Evolutionary conservation across 2,329 filamentous ascomycete species (phyloP).

Genomic region (Talaromyces sp.): DNA sequence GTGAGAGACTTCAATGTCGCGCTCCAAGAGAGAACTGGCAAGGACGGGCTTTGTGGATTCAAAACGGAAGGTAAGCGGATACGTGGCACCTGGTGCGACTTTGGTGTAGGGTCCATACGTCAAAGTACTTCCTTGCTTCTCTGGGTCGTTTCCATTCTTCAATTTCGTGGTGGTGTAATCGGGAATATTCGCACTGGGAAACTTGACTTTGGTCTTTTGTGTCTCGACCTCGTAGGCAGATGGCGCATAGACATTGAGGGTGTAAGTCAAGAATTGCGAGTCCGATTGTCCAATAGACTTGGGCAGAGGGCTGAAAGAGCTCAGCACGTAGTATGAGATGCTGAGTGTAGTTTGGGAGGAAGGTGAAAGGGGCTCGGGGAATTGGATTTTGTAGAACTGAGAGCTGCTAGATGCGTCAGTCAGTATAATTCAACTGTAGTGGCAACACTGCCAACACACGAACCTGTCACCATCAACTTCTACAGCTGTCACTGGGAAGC

Average conservation of each 20-base stretch:
- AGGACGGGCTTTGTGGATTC: conserved; percentile 92
- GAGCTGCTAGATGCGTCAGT: conserved; percentile 51
- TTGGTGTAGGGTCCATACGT: conserved; percentile 86
- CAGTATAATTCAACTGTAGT: background rate
- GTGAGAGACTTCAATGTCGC: conserved; percentile 92
- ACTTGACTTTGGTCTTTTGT: conserved; percentile 97
- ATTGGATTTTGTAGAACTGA: conserved; percentile 80
- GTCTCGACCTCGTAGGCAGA: conserved; percentile 83
- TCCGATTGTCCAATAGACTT: conserved; percentile 78
- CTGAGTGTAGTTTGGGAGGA: conserved; percentile 78
- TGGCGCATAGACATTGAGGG: conserved; percentile 78
- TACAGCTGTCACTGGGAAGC: conserved; percentile 67
- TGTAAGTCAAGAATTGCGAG: conserved; percentile 80
- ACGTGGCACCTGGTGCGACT: conserved; percentile 69
- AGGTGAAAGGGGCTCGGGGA: conserved; percentile 72
- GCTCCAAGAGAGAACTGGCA: conserved; percentile 74
- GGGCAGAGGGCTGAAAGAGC: conserved; percentile 75
- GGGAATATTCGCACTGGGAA: conserved; percentile 71
- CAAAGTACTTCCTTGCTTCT: conserved; percentile 79
- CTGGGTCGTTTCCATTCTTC: conserved; percentile 64
- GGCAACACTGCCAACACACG: conserved; percentile 30
- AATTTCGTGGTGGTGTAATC: conserved; percentile 74
- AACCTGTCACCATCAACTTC: conserved; percentile 56
- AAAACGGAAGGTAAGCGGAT: conserved; percentile 77
- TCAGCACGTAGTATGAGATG: conserved; percentile 79